Evolutionary conservation across 2,329 filamentous ascomycete genomes (phyloP), one percentile per base, ranked within the genome.

Genomic region (Aspergillus sp.): DNA sequence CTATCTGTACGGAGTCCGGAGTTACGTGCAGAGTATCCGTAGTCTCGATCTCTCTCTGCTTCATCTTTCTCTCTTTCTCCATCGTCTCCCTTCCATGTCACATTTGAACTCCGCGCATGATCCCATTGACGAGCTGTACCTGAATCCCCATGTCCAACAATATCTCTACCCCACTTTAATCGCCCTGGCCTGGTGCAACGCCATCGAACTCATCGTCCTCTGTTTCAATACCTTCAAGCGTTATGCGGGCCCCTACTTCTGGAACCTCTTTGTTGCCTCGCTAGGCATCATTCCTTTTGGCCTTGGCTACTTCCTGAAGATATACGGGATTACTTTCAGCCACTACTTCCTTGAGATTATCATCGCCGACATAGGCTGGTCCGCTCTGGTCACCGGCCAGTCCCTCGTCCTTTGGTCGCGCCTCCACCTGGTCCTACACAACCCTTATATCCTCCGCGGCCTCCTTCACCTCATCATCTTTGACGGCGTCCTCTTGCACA

Each of bases 221-320:
- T 27, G 36, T 26, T 43, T 47, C 41, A 5, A 33, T 12, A 47
- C 45, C 10, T 47, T 47, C 41, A 47, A 43, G 4, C 45, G 41
- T 4, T 34, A 26, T 41, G 33, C 5, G 2, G 45, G 45, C 5
- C 45, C 43, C 26, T 47, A 47, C 29, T 47, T 47, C 41, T 47
- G 45, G 45, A 47, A 41, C 33, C 39, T 47, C 33, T 35, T 47
- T 7, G 27, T 40, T 7, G 26, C 45, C 4, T 29, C 45, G 8
- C 32, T 30, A 32, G 40, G 45, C 8, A 47, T 43, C 9, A 33
- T 34, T 34, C 29, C 26, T 12, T 47, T 38, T 29, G 12, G 32
- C 27, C 9, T 47, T 34, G 45, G 40, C 4, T 47, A 38, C 29
- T n/a, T 47, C 45, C 41, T 47, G 6, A 43, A 43, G 29, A 29